Evolutionary conservation across 805 yeast genomes (phyloP), one percentile per base, ranked within the genome.

Genomic region (Saccharomyces cerevisiae): DNA sequence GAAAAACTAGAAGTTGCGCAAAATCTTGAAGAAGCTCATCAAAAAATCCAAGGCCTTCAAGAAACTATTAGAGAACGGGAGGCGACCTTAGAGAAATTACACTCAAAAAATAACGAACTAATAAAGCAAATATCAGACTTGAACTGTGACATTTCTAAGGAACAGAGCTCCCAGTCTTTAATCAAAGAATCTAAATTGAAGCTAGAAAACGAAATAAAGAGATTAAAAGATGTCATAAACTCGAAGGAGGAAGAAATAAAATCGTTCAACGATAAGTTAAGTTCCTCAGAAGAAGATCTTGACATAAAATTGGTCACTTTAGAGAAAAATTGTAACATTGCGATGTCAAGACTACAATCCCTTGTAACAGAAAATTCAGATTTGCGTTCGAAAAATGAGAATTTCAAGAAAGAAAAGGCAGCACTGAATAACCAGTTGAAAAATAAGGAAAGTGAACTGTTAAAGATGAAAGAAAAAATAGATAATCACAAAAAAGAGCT

Each of bases 121-220:
- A 73, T 78, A 53, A 80, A 80, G 56, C 81, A 79, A 48, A 73
- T 84, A 59, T 81, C 83, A 55, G 76, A 78, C 29, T 68, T 84
- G 17, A 77, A 77, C 48, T 71, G 5, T 2, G 27, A 50, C 11
- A 26, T 52, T n/a, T n/a, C 51, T 9, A 49, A 51, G 29, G 51
- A 51, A 29, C 46, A 47, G 11, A n/a, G 27, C 1, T 54, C 48
- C n/a, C 14, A 41, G 2, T 22, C 32, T 1, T 28, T 61, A 9
- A n/a, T 49, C 14, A 27, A 50, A 3, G 54, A 57, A 32, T 60
- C 57, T 13, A 47, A 55, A 13, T 17, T 36, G 24, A 48, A 28
- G 2, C 28, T 58, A n/a, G 24, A 21, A 6, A 28, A 22, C n/a
- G 60, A 60, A n/a, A 51, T 65, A 4, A 51, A 53, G 2, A 28